Percentiles rank a stretch among this genome's conserved stretches.
Evolutionary conservation across 352 stramenopile genomes (phyloP).

Genomic region (Phytopythium sindhum): DNA sequence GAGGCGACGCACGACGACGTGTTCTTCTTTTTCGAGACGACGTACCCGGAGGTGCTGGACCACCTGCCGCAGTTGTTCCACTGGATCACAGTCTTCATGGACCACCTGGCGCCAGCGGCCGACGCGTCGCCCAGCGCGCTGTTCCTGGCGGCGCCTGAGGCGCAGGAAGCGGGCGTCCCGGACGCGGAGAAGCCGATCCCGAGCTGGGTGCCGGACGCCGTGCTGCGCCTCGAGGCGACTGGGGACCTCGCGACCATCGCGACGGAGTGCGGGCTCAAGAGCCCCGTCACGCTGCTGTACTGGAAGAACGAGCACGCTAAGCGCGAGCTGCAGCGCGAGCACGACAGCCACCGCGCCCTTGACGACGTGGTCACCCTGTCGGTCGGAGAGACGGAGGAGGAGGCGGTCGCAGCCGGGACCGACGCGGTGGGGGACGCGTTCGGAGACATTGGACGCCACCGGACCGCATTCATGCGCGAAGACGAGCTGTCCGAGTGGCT

Average conservation of each 20-base stretch:
- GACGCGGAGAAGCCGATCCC: constrained; percentile 1
- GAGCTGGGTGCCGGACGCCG: constrained; percentile 12
- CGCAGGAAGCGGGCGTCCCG: background rate
- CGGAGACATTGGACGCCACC: background rate
- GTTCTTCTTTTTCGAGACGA: constrained; percentile 63
- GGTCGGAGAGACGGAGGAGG: background rate
- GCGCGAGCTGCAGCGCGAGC: constrained; percentile 10
- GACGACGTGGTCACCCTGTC: background rate
- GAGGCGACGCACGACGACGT: constrained; percentile 45
- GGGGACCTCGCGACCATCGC: constrained; percentile 32
- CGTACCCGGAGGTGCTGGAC: constrained; percentile 53
- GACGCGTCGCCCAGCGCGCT: constrained; percentile 8
- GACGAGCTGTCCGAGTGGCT: constrained; percentile 58
- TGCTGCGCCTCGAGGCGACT: constrained; percentile 19
- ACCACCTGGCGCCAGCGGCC: constrained; percentile 17
- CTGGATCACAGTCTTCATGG: constrained; percentile 60
- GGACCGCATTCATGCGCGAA: constrained; percentile 20
- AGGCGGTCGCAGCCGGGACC: background rate
- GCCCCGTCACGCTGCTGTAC: constrained; percentile 52
- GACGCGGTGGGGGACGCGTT: constrained; percentile 7
- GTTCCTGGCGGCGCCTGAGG: background rate
- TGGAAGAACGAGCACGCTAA: constrained; percentile 49
- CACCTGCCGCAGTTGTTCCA: constrained; percentile 43
- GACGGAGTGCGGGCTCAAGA: constrained; percentile 50
- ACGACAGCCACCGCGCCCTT: constrained; percentile 1